Percentiles rank a stretch among this genome's conserved stretches.
Conservation (phyloP, 225 moss, liverwort and hornwort species). For the Pseudoscleropodium purum region DNA sequence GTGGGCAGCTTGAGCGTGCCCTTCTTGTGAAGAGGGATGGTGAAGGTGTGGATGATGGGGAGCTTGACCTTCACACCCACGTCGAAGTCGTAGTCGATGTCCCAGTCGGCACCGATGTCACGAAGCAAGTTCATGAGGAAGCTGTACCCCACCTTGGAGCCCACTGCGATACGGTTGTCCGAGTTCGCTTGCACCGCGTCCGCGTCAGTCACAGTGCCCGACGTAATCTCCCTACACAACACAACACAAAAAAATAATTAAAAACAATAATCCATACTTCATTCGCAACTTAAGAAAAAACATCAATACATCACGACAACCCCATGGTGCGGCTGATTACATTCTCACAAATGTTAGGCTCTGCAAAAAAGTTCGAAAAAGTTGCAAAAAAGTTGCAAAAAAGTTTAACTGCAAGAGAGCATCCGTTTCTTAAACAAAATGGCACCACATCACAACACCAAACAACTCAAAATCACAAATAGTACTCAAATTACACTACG, state of each 20-base stretch:
- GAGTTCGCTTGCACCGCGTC: slow-evolving; percentile 41
- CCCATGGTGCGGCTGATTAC: not conserved
- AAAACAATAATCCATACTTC: not conserved
- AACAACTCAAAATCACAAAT: not conserved
- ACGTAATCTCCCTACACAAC: slow-evolving; percentile 53
- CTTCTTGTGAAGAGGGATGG: slow-evolving; percentile 46
- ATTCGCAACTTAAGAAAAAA: no score
- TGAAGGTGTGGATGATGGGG: slow-evolving; percentile 54
- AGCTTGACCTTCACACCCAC: slow-evolving; percentile 53
- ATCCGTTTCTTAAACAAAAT: not conserved
- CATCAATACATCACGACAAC: no score
- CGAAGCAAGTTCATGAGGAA: slow-evolving; percentile 63
- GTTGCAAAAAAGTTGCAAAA: no score
- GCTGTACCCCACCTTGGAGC: slow-evolving; percentile 33
- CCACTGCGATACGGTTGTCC: slow-evolving; percentile 35
- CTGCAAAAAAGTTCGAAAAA: no score
- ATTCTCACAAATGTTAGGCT: not conserved
- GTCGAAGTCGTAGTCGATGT: slow-evolving; percentile 78
- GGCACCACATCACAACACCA: not conserved
- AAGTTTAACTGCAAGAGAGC: not conserved
- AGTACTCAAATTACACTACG: no score
- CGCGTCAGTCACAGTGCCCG: slow-evolving; percentile 19
- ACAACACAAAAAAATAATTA: no score
- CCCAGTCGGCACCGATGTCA: slow-evolving; percentile 79
- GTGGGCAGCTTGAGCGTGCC: slow-evolving; percentile 67